Evolutionary conservation across 257 asterid genomes (phyloP).

Genomic region (Ophiorrhiza pumila): DNA sequence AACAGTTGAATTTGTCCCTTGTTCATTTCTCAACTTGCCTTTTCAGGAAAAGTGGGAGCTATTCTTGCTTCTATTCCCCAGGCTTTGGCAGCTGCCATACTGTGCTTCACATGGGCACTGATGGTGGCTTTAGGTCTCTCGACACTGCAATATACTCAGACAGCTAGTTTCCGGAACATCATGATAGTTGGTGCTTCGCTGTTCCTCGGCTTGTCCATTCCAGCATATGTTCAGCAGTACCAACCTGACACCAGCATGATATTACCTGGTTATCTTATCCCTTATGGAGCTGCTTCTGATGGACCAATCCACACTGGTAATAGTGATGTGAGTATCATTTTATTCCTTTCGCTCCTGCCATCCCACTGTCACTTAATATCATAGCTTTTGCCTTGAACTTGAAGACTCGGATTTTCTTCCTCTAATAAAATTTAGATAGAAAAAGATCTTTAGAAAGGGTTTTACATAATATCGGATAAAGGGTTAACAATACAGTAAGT

Average conservation of each 20-base stretch:
- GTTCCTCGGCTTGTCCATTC: conserved; percentile 91
- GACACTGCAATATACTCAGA: conserved; percentile 66
- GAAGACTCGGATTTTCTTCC: neutral
- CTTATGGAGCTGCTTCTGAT: conserved; percentile 89
- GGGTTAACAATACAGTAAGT: too few relatives aligned
- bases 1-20: conserved; percentile 4
- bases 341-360: conserved; percentile 9
- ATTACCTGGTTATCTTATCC: conserved; percentile 81
- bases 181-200: conserved; percentile 80
- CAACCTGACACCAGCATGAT: conserved; percentile 66
- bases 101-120: conserved; percentile 91
- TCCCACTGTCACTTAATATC: neutral
- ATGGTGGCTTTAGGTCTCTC: conserved; percentile 79
- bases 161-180: conserved; percentile 77
- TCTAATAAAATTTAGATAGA: neutral
- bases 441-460: neutral
- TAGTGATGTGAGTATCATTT: conserved; percentile 51
- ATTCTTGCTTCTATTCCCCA: conserved; percentile 94
- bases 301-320: conserved; percentile 75
- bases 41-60: conserved; percentile 88
- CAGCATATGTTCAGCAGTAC: conserved; percentile 87
- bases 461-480: neutral
- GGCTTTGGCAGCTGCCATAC: conserved; percentile 91
- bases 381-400: neutral
- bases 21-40: conserved; percentile 14